phyloP scores from a whole-genome alignment of 2,329 filamentous ascomycete species.

The Hirsutella minnesotensis region DNA sequence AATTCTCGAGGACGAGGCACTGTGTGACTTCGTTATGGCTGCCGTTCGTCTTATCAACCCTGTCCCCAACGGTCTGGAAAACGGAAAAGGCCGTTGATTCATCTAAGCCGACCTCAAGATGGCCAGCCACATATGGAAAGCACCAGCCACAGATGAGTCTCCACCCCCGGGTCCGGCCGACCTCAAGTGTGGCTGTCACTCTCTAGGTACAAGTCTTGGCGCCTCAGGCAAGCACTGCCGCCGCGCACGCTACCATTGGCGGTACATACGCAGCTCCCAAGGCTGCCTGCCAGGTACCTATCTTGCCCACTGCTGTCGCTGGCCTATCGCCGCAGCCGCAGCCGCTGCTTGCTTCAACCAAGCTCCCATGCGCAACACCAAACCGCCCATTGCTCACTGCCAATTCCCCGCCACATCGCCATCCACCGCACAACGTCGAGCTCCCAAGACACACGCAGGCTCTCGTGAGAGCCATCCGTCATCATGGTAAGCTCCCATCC shows the following conservation, averaged over 20 bases:
- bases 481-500: slow-evolving; percentile 9
- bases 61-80: too few species aligned
- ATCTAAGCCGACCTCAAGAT: too few species aligned
- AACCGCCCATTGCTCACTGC: not conserved
- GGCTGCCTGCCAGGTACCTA: slow-evolving; percentile 24
- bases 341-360: not conserved
- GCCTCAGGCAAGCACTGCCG: slow-evolving; percentile 18
- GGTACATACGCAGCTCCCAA: slow-evolving; percentile 26
- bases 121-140: not conserved
- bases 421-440: too few species aligned
- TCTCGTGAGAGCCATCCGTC: not conserved
- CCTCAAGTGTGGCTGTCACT: not conserved
- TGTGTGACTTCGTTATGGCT: too few species aligned
- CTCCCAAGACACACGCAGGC: too few species aligned
- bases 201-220: slow-evolving; percentile 1
- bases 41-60: too few species aligned
- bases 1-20: too few species aligned
- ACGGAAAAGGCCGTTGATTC: too few species aligned
- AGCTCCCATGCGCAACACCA: too few species aligned
- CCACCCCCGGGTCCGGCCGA: too few species aligned
- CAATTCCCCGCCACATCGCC: not conserved
- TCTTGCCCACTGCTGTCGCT: not conserved
- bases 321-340: not conserved
- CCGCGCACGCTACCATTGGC: slow-evolving; percentile 13
- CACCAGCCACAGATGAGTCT: not conserved